Evolutionary conservation across 2,329 filamentous ascomycete species (phyloP).

Genomic region (Talaromyces piceae): DNA sequence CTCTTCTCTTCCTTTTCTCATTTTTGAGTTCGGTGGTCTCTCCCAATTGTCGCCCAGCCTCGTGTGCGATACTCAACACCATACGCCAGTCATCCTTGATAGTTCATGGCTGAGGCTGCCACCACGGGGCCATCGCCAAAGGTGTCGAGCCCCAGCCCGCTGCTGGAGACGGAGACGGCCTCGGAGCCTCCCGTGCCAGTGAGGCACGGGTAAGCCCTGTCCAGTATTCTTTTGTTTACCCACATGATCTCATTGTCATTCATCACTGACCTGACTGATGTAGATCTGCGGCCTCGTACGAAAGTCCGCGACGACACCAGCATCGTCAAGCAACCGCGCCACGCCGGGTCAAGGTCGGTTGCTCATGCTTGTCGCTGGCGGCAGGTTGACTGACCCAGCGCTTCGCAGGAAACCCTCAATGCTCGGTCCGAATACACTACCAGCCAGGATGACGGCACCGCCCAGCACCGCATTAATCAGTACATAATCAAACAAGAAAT

Average conservation of each 20-base stretch:
- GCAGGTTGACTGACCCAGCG: conserved; percentile 12
- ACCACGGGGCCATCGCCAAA: conserved; percentile 14
- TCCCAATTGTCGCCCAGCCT: too few relatives aligned
- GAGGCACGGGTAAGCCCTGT: conserved; percentile 22
- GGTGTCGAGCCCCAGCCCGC: conserved; percentile 7
- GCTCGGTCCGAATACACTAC: conserved; percentile 80
- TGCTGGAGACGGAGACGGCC: conserved; percentile 9
- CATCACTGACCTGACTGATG: neutral
- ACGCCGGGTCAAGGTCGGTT: conserved; percentile 55
- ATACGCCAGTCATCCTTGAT: neutral
- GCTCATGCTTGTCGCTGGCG: conserved; percentile 3
- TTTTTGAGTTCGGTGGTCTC: too few relatives aligned
- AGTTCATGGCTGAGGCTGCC: neutral
- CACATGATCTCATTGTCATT: neutral
- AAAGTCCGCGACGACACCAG: conserved; percentile 60
- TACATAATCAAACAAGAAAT: conserved; percentile 93
- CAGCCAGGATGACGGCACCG: conserved; percentile 71
- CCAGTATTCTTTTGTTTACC: neutral
- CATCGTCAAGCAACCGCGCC: conserved; percentile 53
- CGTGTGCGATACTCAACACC: too few relatives aligned
- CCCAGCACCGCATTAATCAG: conserved; percentile 86
- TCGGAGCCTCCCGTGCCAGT: conserved; percentile 14
- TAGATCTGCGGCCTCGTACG: conserved; percentile 52
- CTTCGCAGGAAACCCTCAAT: conserved; percentile 73
- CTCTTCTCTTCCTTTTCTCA: too few relatives aligned